A percentile compares a stretch with the other conserved stretches of the same genome.
phyloP scores from a whole-genome alignment of 2,329 filamentous ascomycete genomes.

The Fusarium haematococcum region DNA sequence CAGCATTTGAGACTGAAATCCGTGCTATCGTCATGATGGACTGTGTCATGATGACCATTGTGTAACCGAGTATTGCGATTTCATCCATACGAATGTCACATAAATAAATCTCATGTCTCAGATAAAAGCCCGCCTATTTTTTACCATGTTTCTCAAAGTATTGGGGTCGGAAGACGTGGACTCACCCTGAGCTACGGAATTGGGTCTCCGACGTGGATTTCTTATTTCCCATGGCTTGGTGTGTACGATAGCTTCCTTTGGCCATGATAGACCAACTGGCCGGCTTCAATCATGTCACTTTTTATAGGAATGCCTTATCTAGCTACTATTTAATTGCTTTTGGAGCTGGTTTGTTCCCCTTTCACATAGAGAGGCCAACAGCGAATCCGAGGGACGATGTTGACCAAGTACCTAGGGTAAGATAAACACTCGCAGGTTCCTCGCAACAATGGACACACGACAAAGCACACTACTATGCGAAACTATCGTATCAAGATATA shows the following conservation, averaged over 20 bases:
- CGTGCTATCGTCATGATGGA: neutral
- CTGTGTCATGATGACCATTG: neutral
- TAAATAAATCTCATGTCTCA: no score
- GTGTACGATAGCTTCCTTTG: neutral
- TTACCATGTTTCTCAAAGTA: accelerated
- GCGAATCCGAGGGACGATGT: neutral
- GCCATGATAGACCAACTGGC: neutral
- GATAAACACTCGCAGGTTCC: neutral
- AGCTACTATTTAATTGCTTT: no score
- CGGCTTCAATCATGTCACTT: no score
- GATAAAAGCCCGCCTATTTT: neutral
- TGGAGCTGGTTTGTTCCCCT: neutral
- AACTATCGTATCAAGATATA: neutral
- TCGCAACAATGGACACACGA: neutral
- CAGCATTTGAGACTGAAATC: neutral
- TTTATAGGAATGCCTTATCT: no score
- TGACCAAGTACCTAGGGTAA: neutral
- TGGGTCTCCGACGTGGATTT: neutral
- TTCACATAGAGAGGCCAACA: neutral
- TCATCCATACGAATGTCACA: neutral
- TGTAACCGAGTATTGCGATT: neutral
- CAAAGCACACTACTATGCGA: neutral
- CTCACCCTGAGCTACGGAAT: neutral
- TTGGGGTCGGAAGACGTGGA: accelerated
- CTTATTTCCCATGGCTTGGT: neutral